Percentiles rank a stretch among this genome's conserved stretches.
phyloP scores from a whole-genome alignment of 192 early-diverging fungal species.

The Endogone sp. region DNA sequence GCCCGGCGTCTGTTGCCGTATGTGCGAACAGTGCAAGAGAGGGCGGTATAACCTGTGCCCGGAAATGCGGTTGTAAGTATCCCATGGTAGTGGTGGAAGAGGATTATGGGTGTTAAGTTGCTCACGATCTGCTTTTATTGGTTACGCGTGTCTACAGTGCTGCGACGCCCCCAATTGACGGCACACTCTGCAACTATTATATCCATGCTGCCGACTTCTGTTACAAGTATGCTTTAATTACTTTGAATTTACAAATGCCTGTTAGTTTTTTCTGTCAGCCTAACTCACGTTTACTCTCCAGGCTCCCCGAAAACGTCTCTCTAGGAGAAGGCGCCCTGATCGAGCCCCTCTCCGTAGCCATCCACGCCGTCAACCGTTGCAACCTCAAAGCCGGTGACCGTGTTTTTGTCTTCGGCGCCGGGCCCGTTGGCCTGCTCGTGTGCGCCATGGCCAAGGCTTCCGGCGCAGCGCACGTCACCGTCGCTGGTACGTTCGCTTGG shows the following conservation, averaged over 20 bases:
- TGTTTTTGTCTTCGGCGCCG: slow-evolving; percentile 44
- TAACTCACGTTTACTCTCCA: too few species aligned
- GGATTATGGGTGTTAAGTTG: background rate
- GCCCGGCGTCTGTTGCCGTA: slow-evolving; percentile 32
- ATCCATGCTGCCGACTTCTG: slow-evolving; percentile 37
- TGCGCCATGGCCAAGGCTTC: slow-evolving; percentile 39
- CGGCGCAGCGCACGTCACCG: slow-evolving; percentile 32
- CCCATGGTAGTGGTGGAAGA: background rate
- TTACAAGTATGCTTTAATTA: slow-evolving; percentile 20
- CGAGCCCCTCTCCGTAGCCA: slow-evolving; percentile 39
- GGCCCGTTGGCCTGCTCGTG: slow-evolving; percentile 35
- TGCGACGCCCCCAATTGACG: slow-evolving; percentile 40
- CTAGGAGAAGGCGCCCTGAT: slow-evolving; percentile 38
- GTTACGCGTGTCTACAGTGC: slow-evolving; percentile 12
- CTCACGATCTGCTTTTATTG: background rate
- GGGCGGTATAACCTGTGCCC: slow-evolving; percentile 36
- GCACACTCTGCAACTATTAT: slow-evolving; percentile 41
- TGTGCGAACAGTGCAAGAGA: slow-evolving; percentile 30
- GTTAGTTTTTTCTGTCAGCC: too few species aligned
- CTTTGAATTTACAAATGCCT: too few species aligned
- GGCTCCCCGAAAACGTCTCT: slow-evolving; percentile 31
- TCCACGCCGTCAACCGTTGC: slow-evolving; percentile 32
- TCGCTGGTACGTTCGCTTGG: slow-evolving; percentile 21
- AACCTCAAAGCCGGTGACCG: slow-evolving; percentile 27
- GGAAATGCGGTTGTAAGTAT: slow-evolving; percentile 39